Conservation (phyloP, 139 green algal species). For the Raphidocelis subcapitata region DNA sequence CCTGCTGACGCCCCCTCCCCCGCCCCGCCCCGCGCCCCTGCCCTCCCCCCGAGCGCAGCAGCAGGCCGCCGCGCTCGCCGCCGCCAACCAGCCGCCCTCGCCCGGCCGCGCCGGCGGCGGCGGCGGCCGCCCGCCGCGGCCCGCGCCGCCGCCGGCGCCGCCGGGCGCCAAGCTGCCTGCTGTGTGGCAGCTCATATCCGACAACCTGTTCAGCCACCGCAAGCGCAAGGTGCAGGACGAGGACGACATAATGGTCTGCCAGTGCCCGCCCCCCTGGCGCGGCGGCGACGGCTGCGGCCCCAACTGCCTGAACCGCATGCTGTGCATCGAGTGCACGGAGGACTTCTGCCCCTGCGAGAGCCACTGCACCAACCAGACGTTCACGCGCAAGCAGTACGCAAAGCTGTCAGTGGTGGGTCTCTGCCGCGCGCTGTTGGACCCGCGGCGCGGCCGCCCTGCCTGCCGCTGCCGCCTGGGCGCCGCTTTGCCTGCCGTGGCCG, state of each 20-base stretch:
- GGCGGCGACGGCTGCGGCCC: conserved; percentile 76
- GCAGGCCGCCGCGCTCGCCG: no score
- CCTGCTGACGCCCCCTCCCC: no score
- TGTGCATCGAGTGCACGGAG: conserved; percentile 90
- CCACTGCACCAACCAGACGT: conserved; percentile 93
- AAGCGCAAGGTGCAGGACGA: conserved; percentile 78
- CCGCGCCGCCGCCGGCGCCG: background rate
- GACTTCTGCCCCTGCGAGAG: conserved; percentile 89
- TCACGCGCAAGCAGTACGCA: conserved; percentile 79
- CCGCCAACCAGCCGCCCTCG: background rate
- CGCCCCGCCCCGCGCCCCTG: no score
- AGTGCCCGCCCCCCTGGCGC: conserved; percentile 69
- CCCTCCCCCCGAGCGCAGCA: no score
- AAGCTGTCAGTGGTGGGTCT: conserved; percentile 70
- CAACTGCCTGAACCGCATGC: conserved; percentile 94
- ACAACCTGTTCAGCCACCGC: conserved; percentile 83
- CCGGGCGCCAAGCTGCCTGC: conserved; percentile 48
- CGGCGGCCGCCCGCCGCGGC: background rate
- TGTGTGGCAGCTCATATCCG: conserved; percentile 79
- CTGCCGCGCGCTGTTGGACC: background rate
- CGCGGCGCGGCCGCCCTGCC: no score
- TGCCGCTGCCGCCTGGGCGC: no score
- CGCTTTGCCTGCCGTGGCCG: no score
- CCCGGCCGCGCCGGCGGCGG: background rate
- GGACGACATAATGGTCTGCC: conserved; percentile 95